Percentiles rank a stretch among this genome's conserved stretches.
Conservation (phyloP, 352 stramenopile genomes). For the Phytopythium sindhum region DNA sequence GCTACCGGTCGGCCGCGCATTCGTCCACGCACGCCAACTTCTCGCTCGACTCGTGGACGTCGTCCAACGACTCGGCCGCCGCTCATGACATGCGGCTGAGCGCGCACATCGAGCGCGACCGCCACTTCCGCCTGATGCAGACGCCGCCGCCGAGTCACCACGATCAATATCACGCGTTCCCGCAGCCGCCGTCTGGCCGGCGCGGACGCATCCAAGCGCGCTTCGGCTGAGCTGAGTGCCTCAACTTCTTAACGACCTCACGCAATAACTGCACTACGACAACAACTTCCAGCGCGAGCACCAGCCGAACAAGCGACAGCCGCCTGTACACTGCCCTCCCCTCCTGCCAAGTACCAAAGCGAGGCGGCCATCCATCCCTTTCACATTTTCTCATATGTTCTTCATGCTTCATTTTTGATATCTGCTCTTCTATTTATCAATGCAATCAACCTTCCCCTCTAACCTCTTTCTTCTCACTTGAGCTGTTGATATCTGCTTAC, state of each 20-base stretch:
- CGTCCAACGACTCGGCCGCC: conserved; percentile 17
- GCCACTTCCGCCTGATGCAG: conserved; percentile 24
- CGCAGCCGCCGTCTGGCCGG: conserved; percentile 17
- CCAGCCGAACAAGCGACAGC: not conserved
- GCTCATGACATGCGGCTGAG: conserved; percentile 7
- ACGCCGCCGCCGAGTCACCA: not conserved
- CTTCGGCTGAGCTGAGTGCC: conserved; percentile 16
- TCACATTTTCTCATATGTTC: not conserved
- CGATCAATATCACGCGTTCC: conserved; percentile 2
- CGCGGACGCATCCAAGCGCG: conserved; percentile 14
- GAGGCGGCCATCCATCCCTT: not conserved
- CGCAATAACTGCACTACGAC: not conserved
- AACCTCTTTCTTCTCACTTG: not conserved
- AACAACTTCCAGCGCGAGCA: not conserved
- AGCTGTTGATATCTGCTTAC: not conserved
- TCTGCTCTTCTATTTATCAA: conserved; percentile 2
- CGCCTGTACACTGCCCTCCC: conserved; percentile 1
- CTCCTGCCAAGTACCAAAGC: conserved; percentile 1
- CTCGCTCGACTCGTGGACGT: conserved; percentile 37
- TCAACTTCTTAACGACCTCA: not conserved
- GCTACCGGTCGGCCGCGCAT: conserved; percentile 29
- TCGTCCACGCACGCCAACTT: conserved; percentile 40
- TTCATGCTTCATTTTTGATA: too few species aligned
- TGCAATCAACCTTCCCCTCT: not conserved
- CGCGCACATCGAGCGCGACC: conserved; percentile 19